Base-by-base conservation (phyloP, 129 eudicot genomes). In the Flaveria linearis region DNA sequence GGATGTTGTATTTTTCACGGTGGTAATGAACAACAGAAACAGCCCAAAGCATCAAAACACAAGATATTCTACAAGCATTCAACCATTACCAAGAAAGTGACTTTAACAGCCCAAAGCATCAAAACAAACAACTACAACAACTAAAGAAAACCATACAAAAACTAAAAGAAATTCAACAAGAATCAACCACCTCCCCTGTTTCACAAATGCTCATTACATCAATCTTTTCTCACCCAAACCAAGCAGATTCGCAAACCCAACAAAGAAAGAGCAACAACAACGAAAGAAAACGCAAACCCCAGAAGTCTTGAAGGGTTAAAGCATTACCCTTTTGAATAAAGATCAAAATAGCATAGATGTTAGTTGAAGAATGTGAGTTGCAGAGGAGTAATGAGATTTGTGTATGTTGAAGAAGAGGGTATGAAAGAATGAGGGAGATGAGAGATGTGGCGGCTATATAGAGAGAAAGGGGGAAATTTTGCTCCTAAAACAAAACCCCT, bases 381-480 rank as follows among this genome's bases (percentile, higher is more conserved):
- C 22, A 51, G 22, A 56, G n/a, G 43, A 20, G 68, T 45, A 43
- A 42, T 41, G 22, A 28, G 52, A 42, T 36, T 36, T 36, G 7
- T 36, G 41, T 36, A 36, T 4, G 41, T 9, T 42, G 65, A 33
- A 71, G 13, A n/a, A 41, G 11, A 20, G 56, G 7, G 76, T 51
- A 22, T 42, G 18, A 25, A 26, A 18, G 61, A 36, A 18, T 69
- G 69, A 16, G 28, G 9, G 60, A 47, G 76, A 61, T 69, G 70
- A 45, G 60, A 46, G 76, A 68, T 78, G 82, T 69, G 82, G 82
- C 82, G 82, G 82, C 82, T 78, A 78, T 69, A 69, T 78, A 52
- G 39, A 5, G n/a, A n/a, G 26, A 8, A 25, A 13, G n/a, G 67
- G 15, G 41, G 25, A 7, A 43, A 67, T 3, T 16, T 18, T 30